Evolutionary conservation across 441 rosid species (phyloP).

Genomic region (Bruguiera hainesii): DNA sequence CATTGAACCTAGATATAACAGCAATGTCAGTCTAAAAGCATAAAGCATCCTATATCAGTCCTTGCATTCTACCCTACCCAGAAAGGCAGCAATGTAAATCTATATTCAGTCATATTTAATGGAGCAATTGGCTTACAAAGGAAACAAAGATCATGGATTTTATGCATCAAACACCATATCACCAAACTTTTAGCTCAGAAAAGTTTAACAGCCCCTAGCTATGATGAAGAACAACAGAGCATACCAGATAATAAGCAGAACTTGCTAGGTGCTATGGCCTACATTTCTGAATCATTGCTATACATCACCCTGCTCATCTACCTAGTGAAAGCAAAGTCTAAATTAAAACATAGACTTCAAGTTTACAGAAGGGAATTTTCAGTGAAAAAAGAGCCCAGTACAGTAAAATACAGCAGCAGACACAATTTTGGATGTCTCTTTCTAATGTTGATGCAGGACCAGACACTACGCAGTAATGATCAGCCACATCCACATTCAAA

Average conservation of each 20-base stretch:
- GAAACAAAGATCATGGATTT: background rate
- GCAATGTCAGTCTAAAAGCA: background rate
- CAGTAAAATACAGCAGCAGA: no score
- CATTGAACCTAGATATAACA: constrained; percentile 32
- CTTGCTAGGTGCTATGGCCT: background rate
- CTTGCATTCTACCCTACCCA: background rate
- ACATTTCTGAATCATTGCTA: background rate
- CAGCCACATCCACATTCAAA: no score
- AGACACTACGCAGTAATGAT: no score
- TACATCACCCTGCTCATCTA: background rate
- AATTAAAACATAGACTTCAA: no score
- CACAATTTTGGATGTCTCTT: no score
- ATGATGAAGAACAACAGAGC: background rate
- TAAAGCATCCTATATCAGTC: background rate
- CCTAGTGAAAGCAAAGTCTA: background rate
- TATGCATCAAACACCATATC: background rate
- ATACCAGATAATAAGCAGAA: background rate
- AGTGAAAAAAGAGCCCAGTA: no score
- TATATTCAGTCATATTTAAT: background rate
- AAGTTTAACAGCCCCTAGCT: background rate
- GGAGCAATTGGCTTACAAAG: background rate
- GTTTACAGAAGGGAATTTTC: no score
- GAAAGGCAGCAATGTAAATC: background rate
- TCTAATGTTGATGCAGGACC: no score
- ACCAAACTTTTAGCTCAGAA: background rate